A percentile compares a stretch with the other conserved stretches of the same genome.
Evolutionary conservation across 306 rosid genomes (phyloP).

Genomic region (Quercus engelmannii): DNA sequence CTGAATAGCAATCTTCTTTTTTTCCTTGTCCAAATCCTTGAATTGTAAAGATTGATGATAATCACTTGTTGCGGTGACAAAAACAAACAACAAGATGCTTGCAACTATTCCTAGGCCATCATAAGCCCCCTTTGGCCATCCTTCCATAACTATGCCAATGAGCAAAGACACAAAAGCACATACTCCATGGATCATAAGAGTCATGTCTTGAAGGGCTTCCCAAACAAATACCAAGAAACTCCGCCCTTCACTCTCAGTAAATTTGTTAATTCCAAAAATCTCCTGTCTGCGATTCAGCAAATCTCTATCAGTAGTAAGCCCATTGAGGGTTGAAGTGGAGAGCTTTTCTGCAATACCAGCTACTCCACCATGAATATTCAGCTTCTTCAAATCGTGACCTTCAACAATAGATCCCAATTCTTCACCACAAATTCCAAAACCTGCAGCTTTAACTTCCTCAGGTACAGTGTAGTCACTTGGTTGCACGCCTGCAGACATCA

Average conservation of each 20-base stretch:
- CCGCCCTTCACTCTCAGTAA: conserved; percentile 66
- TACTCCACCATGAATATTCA: no score
- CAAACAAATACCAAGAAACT: conserved; percentile 67
- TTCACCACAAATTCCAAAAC: conserved; percentile 74
- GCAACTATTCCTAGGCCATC: conserved; percentile 81
- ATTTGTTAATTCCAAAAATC: conserved; percentile 75
- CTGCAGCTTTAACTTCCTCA: conserved; percentile 65
- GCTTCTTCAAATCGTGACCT: no score
- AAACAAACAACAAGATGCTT: conserved; percentile 49
- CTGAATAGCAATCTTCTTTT: conserved; percentile 82
- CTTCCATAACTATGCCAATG: conserved; percentile 85
- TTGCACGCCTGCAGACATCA: conserved; percentile 48
- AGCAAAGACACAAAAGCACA: conserved; percentile 84
- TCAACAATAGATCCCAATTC: conserved; percentile 91
- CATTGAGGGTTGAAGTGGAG: conserved; percentile 52
- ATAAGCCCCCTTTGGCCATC: conserved; percentile 94
- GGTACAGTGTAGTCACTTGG: conserved; percentile 65
- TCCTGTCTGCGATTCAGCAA: conserved; percentile 44
- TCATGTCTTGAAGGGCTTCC: conserved; percentile 39
- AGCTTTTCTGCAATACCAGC: conserved; percentile 26
- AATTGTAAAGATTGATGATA: conserved; percentile 92
- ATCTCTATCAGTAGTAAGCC: conserved; percentile 44
- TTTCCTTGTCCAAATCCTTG: conserved; percentile 97
- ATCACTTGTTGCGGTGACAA: conserved; percentile 95
- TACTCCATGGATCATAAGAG: conserved; percentile 88